Conservation (phyloP, 176 grass and related monocot genomes). For the Bothriochloa decipiens region DNA sequence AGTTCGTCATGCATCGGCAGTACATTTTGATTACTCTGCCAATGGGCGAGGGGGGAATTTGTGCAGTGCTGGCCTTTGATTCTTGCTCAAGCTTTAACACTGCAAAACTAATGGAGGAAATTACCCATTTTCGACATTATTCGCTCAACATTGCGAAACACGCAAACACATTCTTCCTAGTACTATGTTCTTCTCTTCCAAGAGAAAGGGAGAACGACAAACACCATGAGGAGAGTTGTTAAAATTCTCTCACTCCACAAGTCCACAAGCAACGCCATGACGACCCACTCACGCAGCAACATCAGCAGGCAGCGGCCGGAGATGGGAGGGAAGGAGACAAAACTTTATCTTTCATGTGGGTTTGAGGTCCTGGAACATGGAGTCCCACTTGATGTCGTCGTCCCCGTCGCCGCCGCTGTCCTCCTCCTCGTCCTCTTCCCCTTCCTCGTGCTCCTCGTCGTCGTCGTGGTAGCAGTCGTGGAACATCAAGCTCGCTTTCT, state of each 20-base stretch:
- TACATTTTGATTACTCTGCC: neutral
- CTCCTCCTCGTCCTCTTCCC: neutral
- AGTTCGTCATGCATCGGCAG: neutral
- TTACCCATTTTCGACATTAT: conserved; percentile 6
- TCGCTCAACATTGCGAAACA: conserved; percentile 3
- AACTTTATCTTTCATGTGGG: conserved; percentile 50
- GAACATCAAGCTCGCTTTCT: conserved; percentile 61
- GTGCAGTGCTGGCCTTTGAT: neutral
- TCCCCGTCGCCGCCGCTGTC: neutral
- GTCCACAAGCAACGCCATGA: neutral
- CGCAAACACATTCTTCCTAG: neutral
- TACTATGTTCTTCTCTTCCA: neutral
- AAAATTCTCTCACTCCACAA: conserved; percentile 38
- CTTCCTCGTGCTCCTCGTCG: neutral
- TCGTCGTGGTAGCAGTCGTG: conserved; percentile 43
- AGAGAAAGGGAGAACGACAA: neutral
- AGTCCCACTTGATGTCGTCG: conserved; percentile 61
- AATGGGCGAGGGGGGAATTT: neutral
- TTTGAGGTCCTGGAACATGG: conserved; percentile 67
- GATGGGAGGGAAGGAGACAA: neutral
- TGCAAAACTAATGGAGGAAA: neutral
- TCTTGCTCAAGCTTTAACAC: neutral
- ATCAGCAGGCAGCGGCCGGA: neutral
- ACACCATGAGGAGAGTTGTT: neutral
- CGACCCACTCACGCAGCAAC: neutral